These are phyloP conservation scores for Pichia kluyveri DNA, from an alignment of 805 yeast genomes.

Conservation along the genomic window DNA sequence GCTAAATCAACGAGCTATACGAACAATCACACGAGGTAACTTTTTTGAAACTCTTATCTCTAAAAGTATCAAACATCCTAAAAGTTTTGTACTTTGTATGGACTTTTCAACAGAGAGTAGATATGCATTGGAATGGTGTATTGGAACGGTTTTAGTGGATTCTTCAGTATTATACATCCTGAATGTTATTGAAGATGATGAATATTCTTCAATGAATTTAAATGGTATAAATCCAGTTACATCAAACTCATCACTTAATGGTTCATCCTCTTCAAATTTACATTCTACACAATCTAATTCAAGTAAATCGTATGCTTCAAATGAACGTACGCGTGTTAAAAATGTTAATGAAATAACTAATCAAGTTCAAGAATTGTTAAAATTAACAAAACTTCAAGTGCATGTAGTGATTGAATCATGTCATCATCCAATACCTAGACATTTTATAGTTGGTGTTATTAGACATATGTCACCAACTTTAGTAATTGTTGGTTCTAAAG, in stretches of 20 bases:
- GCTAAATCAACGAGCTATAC: slow-evolving; percentile 49
- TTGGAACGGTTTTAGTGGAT: slow-evolving; percentile 77
- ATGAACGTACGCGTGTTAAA: slow-evolving; percentile 32
- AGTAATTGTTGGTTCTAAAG: slow-evolving; percentile 70
- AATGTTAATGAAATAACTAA: slow-evolving; percentile 37
- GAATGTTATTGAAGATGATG: slow-evolving; percentile 42
- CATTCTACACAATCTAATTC: not conserved
- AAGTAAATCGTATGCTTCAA: not conserved
- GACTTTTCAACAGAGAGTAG: slow-evolving; percentile 78
- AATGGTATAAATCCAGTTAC: slow-evolving; percentile 27
- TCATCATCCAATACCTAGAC: slow-evolving; percentile 70
- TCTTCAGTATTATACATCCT: slow-evolving; percentile 75
- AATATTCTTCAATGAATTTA: slow-evolving; percentile 26
- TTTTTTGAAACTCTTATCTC: slow-evolving; percentile 38
- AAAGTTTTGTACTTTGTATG: slow-evolving; percentile 66
- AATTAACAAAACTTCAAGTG: slow-evolving; percentile 59
- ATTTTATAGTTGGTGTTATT: slow-evolving; percentile 58
- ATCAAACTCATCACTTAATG: not conserved
- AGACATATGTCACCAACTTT: slow-evolving; percentile 65
- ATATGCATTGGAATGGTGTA: slow-evolving; percentile 80
- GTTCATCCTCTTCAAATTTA: not conserved
- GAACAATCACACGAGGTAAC: slow-evolving; percentile 62
- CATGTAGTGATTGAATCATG: slow-evolving; percentile 67
- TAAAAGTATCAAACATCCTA: slow-evolving; percentile 22
- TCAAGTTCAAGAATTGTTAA: slow-evolving; percentile 35